Evolutionary conservation across 441 rosid genomes (phyloP).

Genomic region (Theobroma grandiflorum): DNA sequence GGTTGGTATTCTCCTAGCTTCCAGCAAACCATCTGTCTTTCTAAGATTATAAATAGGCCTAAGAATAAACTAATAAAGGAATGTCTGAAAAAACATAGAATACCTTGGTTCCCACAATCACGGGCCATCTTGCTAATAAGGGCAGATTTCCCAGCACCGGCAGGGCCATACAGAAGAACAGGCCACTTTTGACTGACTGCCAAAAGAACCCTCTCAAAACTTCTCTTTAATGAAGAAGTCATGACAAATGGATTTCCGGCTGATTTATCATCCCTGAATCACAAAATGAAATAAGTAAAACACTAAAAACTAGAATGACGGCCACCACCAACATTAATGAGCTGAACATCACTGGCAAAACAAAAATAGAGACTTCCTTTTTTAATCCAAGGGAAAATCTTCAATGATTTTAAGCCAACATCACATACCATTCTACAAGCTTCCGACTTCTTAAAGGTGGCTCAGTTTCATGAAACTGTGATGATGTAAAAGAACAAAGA

Average conservation of each 20-base stretch:
- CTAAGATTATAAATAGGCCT: not conserved
- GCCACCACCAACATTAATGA: not conserved
- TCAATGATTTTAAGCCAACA: slow-evolving; percentile 9
- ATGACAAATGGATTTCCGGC: slow-evolving; percentile 64
- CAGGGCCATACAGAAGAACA: slow-evolving; percentile 90
- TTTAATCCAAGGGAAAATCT: not conserved
- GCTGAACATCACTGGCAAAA: not conserved
- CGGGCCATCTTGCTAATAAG: slow-evolving; percentile 77
- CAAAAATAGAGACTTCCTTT: not conserved
- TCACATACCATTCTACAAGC: slow-evolving; percentile 37
- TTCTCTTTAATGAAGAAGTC: slow-evolving; percentile 65
- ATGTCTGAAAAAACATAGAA: slow-evolving; percentile 3
- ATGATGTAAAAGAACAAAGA: slow-evolving; percentile 41
- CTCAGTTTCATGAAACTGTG: slow-evolving; percentile 45
- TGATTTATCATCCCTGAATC: slow-evolving; percentile 64
- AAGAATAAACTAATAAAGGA: not conserved
- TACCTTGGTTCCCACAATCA: slow-evolving; percentile 83
- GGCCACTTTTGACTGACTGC: slow-evolving; percentile 96
- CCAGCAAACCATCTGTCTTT: not conserved
- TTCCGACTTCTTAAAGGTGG: slow-evolving; percentile 54
- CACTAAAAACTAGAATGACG: slow-evolving; percentile 26
- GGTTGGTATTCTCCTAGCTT: not conserved
- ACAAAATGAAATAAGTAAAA: slow-evolving; percentile 13
- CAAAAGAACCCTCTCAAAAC: slow-evolving; percentile 83
- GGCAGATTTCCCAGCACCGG: slow-evolving; percentile 96